Percentiles rank a stretch among this genome's conserved stretches.
Conservation (phyloP, 2,329 filamentous ascomycete genomes). For the Neofusicoccum ribis region DNA sequence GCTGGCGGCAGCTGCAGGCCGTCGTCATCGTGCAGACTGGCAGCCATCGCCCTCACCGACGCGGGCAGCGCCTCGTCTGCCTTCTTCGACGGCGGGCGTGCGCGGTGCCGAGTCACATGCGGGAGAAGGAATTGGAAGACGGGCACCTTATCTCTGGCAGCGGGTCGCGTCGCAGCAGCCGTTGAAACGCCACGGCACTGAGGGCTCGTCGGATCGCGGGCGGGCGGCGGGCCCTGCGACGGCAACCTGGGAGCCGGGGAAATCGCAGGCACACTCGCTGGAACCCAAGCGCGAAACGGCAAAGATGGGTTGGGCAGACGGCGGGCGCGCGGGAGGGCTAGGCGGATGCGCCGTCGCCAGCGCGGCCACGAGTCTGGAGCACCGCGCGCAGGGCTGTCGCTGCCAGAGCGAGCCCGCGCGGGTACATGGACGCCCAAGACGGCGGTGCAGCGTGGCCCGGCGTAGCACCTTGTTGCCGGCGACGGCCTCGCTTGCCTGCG, state of each 20-base stretch:
- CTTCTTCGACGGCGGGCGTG: not conserved
- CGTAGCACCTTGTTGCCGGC: too few relatives aligned
- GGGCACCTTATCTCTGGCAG: not conserved
- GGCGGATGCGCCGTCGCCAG: slow-evolving; percentile 2
- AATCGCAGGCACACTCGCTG: not conserved
- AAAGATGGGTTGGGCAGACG: slow-evolving; percentile 7
- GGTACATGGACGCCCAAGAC: not conserved
- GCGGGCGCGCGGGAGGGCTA: slow-evolving; percentile 5
- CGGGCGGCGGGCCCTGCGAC: slow-evolving; percentile 1
- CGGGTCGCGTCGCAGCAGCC: not conserved
- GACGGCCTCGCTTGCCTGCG: too few relatives aligned
- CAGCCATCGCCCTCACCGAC: slow-evolving; percentile 1
- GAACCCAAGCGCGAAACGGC: slow-evolving; percentile 1
- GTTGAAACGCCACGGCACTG: not conserved
- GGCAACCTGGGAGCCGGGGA: slow-evolving; percentile 1
- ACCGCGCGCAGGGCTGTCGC: slow-evolving; percentile 1
- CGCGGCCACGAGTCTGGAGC: not conserved
- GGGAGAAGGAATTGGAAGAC: not conserved
- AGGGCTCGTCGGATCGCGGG: not conserved
- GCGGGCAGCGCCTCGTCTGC: not conserved
- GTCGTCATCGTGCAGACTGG: slow-evolving; percentile 11
- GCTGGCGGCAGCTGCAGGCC: not conserved
- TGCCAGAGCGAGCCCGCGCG: not conserved
- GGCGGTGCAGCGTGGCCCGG: not conserved
- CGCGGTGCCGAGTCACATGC: slow-evolving; percentile 5